These are phyloP conservation scores for Brassica nigra DNA, from an alignment of 345 rosid species.

Conservation along the genomic window DNA sequence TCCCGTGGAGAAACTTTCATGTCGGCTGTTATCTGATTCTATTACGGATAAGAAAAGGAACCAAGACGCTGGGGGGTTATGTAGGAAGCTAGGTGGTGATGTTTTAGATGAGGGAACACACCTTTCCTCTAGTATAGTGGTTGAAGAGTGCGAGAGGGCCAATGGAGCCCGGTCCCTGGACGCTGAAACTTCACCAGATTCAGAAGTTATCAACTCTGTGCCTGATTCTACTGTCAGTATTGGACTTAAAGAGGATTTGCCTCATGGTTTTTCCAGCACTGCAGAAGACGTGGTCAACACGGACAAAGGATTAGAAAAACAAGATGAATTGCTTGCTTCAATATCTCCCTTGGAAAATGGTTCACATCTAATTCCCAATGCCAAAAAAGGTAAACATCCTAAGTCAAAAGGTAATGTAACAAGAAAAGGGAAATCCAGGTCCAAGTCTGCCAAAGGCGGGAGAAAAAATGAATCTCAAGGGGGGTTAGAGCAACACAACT, in stretches of 20 bases:
- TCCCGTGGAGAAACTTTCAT: conserved; percentile 35
- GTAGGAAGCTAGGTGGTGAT: conserved; percentile 50
- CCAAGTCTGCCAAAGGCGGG: conserved; percentile 48
- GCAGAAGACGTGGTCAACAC: conserved; percentile 38
- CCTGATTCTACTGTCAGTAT: conserved; percentile 57
- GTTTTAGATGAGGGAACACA: conserved; percentile 40
- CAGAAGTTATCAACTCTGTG: conserved; percentile 84
- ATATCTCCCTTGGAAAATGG: conserved; percentile 39
- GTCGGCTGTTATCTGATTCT: conserved; percentile 39
- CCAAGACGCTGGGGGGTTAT: conserved; percentile 36
- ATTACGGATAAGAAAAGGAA: conserved; percentile 42
- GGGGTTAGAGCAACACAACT: conserved; percentile 43
- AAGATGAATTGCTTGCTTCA: conserved; percentile 38
- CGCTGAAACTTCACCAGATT: conserved; percentile 96
- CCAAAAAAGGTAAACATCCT: conserved; percentile 43
- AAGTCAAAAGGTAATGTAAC: conserved; percentile 56
- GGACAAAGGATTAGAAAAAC: conserved; percentile 60
- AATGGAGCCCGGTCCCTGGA: conserved; percentile 51
- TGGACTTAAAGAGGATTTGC: conserved; percentile 48
- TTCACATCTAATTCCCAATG: conserved; percentile 36
- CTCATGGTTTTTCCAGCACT: conserved; percentile 44
- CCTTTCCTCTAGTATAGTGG: conserved; percentile 42
- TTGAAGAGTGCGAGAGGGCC: conserved; percentile 45
- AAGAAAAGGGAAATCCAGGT: conserved; percentile 53
- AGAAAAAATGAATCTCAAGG: conserved; percentile 44